These are phyloP conservation scores for Aureobasidium sp. DNA, from an alignment of 2,329 filamentous ascomycete genomes.

Conservation along the genomic window DNA sequence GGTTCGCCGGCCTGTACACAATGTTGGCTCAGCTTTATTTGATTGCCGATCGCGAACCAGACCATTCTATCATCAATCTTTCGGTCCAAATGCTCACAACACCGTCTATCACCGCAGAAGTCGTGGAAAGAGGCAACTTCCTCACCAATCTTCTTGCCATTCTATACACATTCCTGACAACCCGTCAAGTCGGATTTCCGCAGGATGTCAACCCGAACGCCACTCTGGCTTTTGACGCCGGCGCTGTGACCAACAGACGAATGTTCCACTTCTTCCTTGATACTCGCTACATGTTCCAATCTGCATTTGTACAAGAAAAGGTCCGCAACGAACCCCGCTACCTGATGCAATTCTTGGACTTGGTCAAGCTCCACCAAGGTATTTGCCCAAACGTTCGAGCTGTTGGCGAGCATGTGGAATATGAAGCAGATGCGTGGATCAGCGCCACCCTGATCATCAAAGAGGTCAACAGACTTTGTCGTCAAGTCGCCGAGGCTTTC, in stretches of 20 bases:
- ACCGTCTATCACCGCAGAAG: slow-evolving; percentile 90
- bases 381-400: slow-evolving; percentile 92
- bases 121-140: slow-evolving; percentile 92
- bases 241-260: slow-evolving; percentile 86
- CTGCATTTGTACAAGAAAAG: slow-evolving; percentile 77
- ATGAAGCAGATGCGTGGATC: slow-evolving; percentile 97
- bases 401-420: slow-evolving; percentile 92
- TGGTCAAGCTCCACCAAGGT: slow-evolving; percentile 93
- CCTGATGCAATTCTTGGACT: slow-evolving; percentile 85
- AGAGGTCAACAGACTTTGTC: slow-evolving; percentile 87
- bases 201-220: slow-evolving; percentile 81
- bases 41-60: slow-evolving; percentile 90
- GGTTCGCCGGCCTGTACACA: slow-evolving; percentile 94
- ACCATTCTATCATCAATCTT: slow-evolving; percentile 97
- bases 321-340: slow-evolving; percentile 80
- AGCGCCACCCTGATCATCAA: slow-evolving; percentile 88
- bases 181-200: slow-evolving; percentile 88
- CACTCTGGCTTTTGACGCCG: slow-evolving; percentile 85
- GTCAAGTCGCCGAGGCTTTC: slow-evolving; percentile 84
- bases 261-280: slow-evolving; percentile 99
- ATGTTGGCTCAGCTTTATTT: slow-evolving; percentile 89
- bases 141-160: slow-evolving; percentile 93
- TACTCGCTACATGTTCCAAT: slow-evolving; percentile 82
- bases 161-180: slow-evolving; percentile 93
- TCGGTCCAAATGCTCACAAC: slow-evolving; percentile 96